Evolutionary conservation across 1,139 yeast species (phyloP).

Genomic region (Taiozyma onychis): DNA sequence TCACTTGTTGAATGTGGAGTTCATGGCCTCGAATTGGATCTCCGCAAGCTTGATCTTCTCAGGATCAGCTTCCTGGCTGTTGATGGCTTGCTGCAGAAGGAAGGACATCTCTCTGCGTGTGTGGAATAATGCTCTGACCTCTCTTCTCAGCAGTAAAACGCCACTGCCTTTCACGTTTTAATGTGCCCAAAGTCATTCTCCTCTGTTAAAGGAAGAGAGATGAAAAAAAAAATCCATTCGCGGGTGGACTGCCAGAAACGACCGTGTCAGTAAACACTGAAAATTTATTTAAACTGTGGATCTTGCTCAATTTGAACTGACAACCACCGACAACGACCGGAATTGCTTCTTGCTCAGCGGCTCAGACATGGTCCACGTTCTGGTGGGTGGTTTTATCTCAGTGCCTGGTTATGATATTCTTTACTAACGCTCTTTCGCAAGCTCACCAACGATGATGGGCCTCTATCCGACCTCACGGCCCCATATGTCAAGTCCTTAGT

Average conservation of each 20-base stretch:
- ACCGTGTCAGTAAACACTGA: not conserved
- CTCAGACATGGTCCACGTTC: constrained; percentile 14
- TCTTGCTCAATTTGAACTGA: not conserved
- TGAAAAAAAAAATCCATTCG: not conserved
- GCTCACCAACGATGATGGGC: constrained; percentile 80
- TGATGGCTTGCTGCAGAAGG: constrained; percentile 37
- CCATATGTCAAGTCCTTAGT: constrained; percentile 84
- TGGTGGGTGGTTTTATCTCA: constrained; percentile 6
- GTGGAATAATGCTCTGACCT: too few relatives aligned
- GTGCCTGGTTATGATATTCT: not conserved
- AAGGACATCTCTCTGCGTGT: constrained; percentile 46
- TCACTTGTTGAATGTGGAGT: constrained; percentile 54
- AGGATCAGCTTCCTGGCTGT: constrained; percentile 48
- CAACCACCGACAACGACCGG: not conserved
- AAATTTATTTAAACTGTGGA: not conserved
- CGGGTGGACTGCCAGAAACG: not conserved
- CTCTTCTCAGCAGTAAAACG: too few relatives aligned
- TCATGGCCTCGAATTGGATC: constrained; percentile 70
- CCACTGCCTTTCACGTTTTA: too few relatives aligned
- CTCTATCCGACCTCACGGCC: constrained; percentile 72
- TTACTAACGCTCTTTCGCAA: not conserved
- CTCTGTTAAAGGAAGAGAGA: too few relatives aligned
- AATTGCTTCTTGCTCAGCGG: too few relatives aligned
- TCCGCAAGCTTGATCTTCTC: constrained; percentile 67
- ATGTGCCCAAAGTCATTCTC: too few relatives aligned